phyloP scores from a whole-genome alignment of 371 early-diverging fungal species.

The Agmasoma carcini region DNA sequence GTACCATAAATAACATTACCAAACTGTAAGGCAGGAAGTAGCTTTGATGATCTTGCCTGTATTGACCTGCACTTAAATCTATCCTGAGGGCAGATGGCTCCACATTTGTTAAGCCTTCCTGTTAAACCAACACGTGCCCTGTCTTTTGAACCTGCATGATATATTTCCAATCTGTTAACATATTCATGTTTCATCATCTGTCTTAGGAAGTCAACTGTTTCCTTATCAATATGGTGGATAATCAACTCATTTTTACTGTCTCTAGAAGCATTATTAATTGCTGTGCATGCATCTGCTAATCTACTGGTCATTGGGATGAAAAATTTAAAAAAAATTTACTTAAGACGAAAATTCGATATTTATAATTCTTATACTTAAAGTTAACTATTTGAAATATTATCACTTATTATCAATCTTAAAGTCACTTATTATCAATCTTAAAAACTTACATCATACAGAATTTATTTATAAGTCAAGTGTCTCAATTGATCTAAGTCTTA shows the following conservation, averaged over 20 bases:
- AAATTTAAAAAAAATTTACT: constrained; percentile 21
- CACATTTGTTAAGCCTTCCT: constrained; percentile 98
- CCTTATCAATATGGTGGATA: constrained; percentile 82
- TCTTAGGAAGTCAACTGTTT: constrained; percentile 83
- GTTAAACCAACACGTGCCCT: constrained; percentile 94
- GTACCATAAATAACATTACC: constrained; percentile 87
- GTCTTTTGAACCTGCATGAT: constrained; percentile 93
- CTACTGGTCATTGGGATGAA: constrained; percentile 32
- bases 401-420: neutral
- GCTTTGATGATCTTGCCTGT: constrained; percentile 86
- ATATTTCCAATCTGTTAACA: constrained; percentile 91
- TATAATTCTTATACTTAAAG: neutral
- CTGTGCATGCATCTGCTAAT: constrained; percentile 58
- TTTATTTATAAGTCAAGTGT: too few relatives aligned
- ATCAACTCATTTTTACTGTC: constrained; percentile 90
- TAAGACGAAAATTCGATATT: neutral
- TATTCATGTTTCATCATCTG: constrained; percentile 97
- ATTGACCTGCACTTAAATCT: constrained; percentile 77
- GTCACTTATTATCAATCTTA: constrained; percentile 1
- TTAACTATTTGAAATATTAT: neutral
- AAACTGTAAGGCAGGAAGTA: constrained; percentile 97
- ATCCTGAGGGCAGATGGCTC: constrained; percentile 97
- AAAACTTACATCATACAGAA: too few relatives aligned
- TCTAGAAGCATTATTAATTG: constrained; percentile 94
- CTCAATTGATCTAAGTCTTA: constrained; percentile 21